Conservation (phyloP, 805 yeast species). For the Saccharomycopsis fodiens region DNA sequence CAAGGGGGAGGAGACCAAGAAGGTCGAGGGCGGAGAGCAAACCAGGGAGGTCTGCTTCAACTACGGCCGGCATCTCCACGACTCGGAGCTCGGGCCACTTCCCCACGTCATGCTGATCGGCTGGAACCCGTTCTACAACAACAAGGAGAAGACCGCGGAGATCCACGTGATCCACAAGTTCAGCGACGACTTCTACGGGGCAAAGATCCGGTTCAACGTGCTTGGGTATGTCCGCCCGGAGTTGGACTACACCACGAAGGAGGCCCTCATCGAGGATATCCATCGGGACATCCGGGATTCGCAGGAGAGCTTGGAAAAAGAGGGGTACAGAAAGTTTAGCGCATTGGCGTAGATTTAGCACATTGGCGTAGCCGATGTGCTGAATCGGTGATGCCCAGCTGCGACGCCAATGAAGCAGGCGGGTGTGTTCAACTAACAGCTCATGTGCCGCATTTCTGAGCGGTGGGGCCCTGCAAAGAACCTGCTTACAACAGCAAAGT, state of each 20-base stretch:
- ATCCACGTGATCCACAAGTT: slow-evolving; percentile 79
- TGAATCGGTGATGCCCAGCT: too few relatives aligned
- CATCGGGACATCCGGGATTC: slow-evolving; percentile 73
- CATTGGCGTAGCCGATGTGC: too few relatives aligned
- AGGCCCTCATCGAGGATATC: slow-evolving; percentile 81
- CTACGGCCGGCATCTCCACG: slow-evolving; percentile 45
- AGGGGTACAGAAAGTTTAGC: slow-evolving; percentile 8
- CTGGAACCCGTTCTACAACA: slow-evolving; percentile 87
- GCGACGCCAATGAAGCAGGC: too few relatives aligned
- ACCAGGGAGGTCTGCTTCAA: slow-evolving; percentile 43
- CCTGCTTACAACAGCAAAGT: too few relatives aligned
- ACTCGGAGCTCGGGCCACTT: slow-evolving; percentile 36
- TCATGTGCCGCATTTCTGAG: too few relatives aligned
- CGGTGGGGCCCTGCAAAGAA: too few relatives aligned
- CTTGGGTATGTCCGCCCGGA: slow-evolving; percentile 92
- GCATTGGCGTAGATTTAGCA: too few relatives aligned
- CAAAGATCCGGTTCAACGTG: slow-evolving; percentile 55
- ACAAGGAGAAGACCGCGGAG: slow-evolving; percentile 76
- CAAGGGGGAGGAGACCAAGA: slow-evolving; percentile 15
- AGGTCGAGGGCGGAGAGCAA: slow-evolving; percentile 27
- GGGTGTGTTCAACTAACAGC: too few relatives aligned
- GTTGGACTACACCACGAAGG: slow-evolving; percentile 66
- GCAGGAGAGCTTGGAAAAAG: slow-evolving; percentile 31
- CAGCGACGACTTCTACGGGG: slow-evolving; percentile 69
- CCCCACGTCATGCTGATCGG: slow-evolving; percentile 97